Conservation (phyloP, 2,329 filamentous ascomycete genomes). For the Fusarium fracticaudum region DNA sequence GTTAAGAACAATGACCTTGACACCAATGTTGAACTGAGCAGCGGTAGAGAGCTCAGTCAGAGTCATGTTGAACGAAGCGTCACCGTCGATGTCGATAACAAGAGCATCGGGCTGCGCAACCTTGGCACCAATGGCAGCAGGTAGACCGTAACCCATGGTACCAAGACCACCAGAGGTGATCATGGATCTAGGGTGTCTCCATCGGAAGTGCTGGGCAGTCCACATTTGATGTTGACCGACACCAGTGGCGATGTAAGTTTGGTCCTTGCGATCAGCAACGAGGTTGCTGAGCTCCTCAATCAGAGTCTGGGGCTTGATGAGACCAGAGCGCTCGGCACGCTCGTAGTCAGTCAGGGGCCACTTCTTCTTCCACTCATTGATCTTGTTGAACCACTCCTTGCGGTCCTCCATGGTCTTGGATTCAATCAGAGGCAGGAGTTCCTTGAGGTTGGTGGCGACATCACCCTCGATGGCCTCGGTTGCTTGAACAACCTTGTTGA, state of each 20-base stretch:
- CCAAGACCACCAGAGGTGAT: slow-evolving; percentile 94
- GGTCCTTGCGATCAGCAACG: slow-evolving; percentile 75
- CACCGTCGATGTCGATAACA: slow-evolving; percentile 95
- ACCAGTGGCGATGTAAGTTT: slow-evolving; percentile 90
- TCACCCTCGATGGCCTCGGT: slow-evolving; percentile 96
- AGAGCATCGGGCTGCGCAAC: slow-evolving; percentile 79
- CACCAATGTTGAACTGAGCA: slow-evolving; percentile 93
- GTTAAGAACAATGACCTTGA: slow-evolving; percentile 95
- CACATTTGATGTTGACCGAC: slow-evolving; percentile 99
- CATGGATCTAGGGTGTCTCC: slow-evolving; percentile 91
- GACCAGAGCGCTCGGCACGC: slow-evolving; percentile 75
- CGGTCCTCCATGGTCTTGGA: slow-evolving; percentile 70
- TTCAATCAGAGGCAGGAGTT: slow-evolving; percentile 78
- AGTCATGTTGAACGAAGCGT: slow-evolving; percentile 99
- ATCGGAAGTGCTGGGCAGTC: slow-evolving; percentile 96
- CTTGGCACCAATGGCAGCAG: slow-evolving; percentile 94
- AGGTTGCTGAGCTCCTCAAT: slow-evolving; percentile 91
- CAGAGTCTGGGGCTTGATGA: slow-evolving; percentile 94
- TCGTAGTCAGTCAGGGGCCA: slow-evolving; percentile 89
- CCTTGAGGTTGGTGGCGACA: slow-evolving; percentile 79
- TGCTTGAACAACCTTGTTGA: slow-evolving; percentile 98
- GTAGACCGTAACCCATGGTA: slow-evolving; percentile 91
- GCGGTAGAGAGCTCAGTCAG: slow-evolving; percentile 94
- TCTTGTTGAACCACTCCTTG: slow-evolving; percentile 88
- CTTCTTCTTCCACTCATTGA: slow-evolving; percentile 88